phyloP scores from a whole-genome alignment of 2,329 filamentous ascomycete species.

The Pseudogymnoascus verrucosus region DNA sequence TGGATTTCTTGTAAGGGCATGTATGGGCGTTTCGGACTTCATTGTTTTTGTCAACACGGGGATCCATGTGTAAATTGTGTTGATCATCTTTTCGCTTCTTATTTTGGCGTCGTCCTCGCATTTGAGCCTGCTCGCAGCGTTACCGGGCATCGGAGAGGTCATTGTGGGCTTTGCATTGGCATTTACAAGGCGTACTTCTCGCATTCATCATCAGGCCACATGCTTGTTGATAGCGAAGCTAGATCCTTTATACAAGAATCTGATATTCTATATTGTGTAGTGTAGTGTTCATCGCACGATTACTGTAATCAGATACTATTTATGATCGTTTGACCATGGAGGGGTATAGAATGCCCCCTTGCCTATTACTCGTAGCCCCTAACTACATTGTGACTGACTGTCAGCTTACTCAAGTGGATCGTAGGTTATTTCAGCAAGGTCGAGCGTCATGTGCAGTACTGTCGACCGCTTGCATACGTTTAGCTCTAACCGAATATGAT shows the following conservation, averaged over 20 bases:
- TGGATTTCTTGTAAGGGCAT: slow-evolving; percentile 4
- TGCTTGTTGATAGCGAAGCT: slow-evolving; percentile 7
- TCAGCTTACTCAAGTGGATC: not conserved
- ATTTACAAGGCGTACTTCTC: slow-evolving; percentile 9
- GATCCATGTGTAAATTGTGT: slow-evolving; percentile 3
- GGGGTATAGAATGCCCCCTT: not conserved
- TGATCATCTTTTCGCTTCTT: slow-evolving; percentile 8
- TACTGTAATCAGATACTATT: not conserved
- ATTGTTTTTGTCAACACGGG: slow-evolving; percentile 8
- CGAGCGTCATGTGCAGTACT: not conserved
- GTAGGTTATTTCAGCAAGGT: not conserved
- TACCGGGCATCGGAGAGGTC: slow-evolving; percentile 5
- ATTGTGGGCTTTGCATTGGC: slow-evolving; percentile 7
- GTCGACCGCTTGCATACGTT: not conserved
- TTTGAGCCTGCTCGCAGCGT: slow-evolving; percentile 7
- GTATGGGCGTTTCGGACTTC: slow-evolving; percentile 5
- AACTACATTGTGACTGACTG: not conserved
- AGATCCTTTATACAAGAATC: slow-evolving; percentile 9
- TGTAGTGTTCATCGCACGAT: not conserved
- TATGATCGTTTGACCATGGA: not conserved
- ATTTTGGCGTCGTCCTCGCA: slow-evolving; percentile 8
- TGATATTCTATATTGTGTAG: slow-evolving; percentile 4
- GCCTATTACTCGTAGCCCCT: not conserved
- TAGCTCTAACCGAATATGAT: not conserved
- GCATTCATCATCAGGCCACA: slow-evolving; percentile 5